These are phyloP conservation scores for Sporothrix humicola DNA, from an alignment of 2,329 filamentous ascomycete genomes.

Conservation along the genomic window DNA sequence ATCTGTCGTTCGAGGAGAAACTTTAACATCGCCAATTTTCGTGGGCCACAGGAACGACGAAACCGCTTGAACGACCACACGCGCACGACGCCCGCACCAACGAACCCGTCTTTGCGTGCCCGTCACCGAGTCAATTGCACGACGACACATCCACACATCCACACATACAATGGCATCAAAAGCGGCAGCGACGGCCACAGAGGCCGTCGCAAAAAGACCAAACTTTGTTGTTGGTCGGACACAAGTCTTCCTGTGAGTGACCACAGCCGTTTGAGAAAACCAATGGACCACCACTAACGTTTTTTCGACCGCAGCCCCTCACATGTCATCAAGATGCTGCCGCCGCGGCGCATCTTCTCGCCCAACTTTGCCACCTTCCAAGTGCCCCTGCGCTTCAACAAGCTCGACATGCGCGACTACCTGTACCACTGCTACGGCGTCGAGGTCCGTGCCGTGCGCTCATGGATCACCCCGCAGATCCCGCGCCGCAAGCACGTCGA, in stretches of 20 bases:
- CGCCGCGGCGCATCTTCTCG: conserved; percentile 69
- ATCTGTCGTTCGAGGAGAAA: conserved; percentile 28
- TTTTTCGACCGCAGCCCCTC: conserved; percentile 65
- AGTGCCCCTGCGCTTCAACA: conserved; percentile 91
- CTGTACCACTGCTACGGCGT: conserved; percentile 85
- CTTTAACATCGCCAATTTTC: conserved; percentile 29
- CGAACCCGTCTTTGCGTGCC: background rate
- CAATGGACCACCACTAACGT: background rate
- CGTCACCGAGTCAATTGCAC: background rate
- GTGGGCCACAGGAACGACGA: background rate
- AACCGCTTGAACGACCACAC: background rate
- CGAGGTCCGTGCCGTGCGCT: conserved; percentile 73
- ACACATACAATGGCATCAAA: conserved; percentile 39
- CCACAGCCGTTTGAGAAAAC: no score
- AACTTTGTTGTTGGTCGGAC: conserved; percentile 59
- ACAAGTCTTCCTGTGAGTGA: conserved; percentile 61
- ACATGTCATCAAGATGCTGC: conserved; percentile 79
- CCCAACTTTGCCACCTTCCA: conserved; percentile 86
- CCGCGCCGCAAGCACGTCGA: conserved; percentile 60
- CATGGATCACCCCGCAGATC: conserved; percentile 74
- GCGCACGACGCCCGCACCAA: background rate
- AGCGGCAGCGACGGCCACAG: conserved; percentile 48
- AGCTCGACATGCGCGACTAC: conserved; percentile 95
- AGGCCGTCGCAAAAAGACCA: conserved; percentile 46
- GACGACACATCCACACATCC: background rate